These are phyloP conservation scores for Canna indica DNA, from an alignment of 176 grass and related monocot species.

Conservation along the genomic window DNA sequence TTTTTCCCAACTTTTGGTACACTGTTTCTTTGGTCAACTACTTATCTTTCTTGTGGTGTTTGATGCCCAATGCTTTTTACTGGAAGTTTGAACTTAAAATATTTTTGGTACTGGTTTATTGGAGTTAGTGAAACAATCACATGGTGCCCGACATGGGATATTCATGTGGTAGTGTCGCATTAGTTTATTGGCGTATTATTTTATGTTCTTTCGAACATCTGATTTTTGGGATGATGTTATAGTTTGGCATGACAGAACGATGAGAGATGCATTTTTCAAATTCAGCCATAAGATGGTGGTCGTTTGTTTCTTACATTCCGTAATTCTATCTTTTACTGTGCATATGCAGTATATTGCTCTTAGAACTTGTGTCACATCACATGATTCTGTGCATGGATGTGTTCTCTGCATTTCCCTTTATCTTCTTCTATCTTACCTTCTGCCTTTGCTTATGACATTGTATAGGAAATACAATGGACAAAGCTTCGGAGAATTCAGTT, in stretches of 20 bases:
- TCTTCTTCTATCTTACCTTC: background rate
- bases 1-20: too few relatives aligned
- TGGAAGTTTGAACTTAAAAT: background rate
- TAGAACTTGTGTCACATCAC: background rate
- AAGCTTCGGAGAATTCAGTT: constrained; percentile 14
- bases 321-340: background rate
- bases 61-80: background rate
- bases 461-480: constrained; percentile 36
- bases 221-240: background rate
- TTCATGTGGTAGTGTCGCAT: background rate
- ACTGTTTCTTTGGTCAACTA: background rate
- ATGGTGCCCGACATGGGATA: background rate
- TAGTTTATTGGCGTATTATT: background rate
- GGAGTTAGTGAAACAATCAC: background rate
- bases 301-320: background rate
- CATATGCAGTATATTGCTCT: background rate
- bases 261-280: background rate
- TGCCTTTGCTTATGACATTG: background rate
- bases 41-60: background rate
- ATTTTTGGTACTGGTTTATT: background rate
- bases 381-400: background rate
- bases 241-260: background rate
- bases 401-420: background rate
- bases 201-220: background rate
- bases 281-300: background rate